These are phyloP conservation scores for Mycena latifolia DNA, from an alignment of 768 basidiomycete species.

Conservation along the genomic window DNA sequence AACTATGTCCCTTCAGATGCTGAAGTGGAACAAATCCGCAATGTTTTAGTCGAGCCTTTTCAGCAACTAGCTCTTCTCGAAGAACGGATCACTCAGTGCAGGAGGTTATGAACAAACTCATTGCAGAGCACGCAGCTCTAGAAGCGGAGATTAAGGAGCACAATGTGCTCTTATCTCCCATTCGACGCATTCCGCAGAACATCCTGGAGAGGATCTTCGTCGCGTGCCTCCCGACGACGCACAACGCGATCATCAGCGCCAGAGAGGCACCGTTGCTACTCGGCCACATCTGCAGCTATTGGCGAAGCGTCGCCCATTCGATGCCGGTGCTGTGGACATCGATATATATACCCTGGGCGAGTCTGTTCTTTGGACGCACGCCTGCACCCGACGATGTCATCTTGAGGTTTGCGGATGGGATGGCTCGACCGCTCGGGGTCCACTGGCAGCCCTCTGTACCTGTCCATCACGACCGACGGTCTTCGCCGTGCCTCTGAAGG, in stretches of 20 bases:
- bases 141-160: not conserved
- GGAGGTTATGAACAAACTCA: not conserved
- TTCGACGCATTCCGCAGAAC: slow-evolving; percentile 11
- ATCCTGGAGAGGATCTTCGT: slow-evolving; percentile 5
- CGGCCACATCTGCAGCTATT: slow-evolving; percentile 12
- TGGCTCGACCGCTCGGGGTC: not conserved
- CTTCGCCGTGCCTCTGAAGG: not conserved
- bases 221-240: slow-evolving; percentile 3
- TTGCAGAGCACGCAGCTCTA: slow-evolving; percentile 2
- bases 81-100: not conserved
- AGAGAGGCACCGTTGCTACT: slow-evolving; percentile 6
- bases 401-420: not conserved
- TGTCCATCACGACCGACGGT: not conserved
- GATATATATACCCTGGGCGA: not conserved
- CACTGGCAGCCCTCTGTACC: not conserved
- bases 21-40: slow-evolving; percentile 1
- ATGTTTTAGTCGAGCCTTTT: not conserved
- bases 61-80: not conserved
- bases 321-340: slow-evolving; percentile 2
- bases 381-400: not conserved
- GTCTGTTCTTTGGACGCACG: not conserved
- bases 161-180: slow-evolving; percentile 7
- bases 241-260: not conserved
- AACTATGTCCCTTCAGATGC: slow-evolving; percentile 17
- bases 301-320: not conserved